Percentiles rank a stretch among this genome's conserved stretches.
These are phyloP conservation scores for Yamadazyma olivae DNA, from an alignment of 805 yeast genomes.

Conservation along the genomic window DNA sequence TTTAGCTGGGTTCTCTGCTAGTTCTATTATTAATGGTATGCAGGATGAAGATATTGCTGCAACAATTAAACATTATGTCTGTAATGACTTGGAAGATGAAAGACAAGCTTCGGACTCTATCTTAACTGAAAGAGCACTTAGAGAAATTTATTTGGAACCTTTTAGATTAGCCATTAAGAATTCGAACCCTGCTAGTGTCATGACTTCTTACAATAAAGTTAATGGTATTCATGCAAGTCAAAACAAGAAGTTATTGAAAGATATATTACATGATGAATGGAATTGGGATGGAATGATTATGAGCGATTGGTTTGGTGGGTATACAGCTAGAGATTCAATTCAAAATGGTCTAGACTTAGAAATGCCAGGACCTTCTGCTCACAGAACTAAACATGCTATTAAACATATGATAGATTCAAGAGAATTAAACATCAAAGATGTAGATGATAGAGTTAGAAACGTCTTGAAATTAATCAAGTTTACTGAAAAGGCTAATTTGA, in stretches of 20 bases:
- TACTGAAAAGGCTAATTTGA: conserved; percentile 15
- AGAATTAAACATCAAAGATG: conserved; percentile 20
- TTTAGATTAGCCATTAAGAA: conserved; percentile 27
- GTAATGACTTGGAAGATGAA: conserved; percentile 30
- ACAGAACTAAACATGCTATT: conserved; percentile 16
- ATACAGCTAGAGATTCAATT: conserved; percentile 22
- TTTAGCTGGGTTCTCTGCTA: conserved; percentile 25
- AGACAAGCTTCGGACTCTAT: conserved; percentile 24
- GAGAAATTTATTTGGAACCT: conserved; percentile 32
- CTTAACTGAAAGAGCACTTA: conserved; percentile 26
- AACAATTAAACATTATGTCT: conserved; percentile 29
- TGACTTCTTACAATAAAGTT: conserved; percentile 29
- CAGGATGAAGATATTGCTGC: conserved; percentile 25
- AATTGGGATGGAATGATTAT: conserved; percentile 26
- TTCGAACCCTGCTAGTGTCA: conserved; percentile 23
- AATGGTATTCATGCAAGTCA: conserved; percentile 28
- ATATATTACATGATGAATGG: conserved; percentile 26
- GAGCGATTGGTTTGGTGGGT: conserved; percentile 31
- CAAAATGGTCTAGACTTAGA: conserved; percentile 28
- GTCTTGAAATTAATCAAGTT: conserved; percentile 25
- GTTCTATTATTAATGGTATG: conserved; percentile 23
- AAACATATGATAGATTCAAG: conserved; percentile 19
- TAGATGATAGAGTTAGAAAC: conserved; percentile 24
- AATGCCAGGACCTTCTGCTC: conserved; percentile 30
- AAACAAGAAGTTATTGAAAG: conserved; percentile 16